phyloP scores from a whole-genome alignment of 2,329 filamentous ascomycete species.

The Macrophomina tecta region DNA sequence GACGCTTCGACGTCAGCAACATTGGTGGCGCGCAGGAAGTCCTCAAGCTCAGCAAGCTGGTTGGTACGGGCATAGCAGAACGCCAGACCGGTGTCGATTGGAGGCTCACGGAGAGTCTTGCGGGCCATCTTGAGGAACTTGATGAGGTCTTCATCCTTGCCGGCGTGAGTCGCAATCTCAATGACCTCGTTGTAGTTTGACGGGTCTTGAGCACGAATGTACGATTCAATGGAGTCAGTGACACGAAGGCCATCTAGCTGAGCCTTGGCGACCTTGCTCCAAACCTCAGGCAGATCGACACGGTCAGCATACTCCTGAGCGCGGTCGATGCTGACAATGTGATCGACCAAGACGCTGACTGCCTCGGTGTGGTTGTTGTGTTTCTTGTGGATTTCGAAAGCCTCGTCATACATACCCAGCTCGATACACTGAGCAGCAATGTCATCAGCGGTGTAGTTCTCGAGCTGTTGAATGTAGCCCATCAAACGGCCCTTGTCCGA shows the following conservation, averaged over 20 bases:
- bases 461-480: slow-evolving; percentile 92
- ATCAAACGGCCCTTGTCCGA: slow-evolving; percentile 94
- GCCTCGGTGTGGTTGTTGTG: slow-evolving; percentile 86
- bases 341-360: slow-evolving; percentile 89
- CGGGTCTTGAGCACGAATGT: slow-evolving; percentile 92
- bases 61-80: slow-evolving; percentile 93
- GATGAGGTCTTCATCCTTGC: slow-evolving; percentile 97
- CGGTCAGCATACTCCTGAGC: slow-evolving; percentile 95
- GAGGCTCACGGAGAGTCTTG: slow-evolving; percentile 92
- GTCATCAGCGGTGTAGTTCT: slow-evolving; percentile 88
- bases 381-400: slow-evolving; percentile 99
- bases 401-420: slow-evolving; percentile 93
- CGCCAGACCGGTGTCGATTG: slow-evolving; percentile 90
- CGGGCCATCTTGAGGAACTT: slow-evolving; percentile 97
- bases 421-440: slow-evolving; percentile 93
- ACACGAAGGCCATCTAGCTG: slow-evolving; percentile 95
- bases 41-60: slow-evolving; percentile 90
- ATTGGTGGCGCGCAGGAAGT: slow-evolving; percentile 91
- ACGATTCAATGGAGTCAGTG: slow-evolving; percentile 91
- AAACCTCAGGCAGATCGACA: slow-evolving; percentile 91
- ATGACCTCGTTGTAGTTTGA: slow-evolving; percentile 96
- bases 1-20: slow-evolving; percentile 96
- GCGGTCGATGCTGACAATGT: slow-evolving; percentile 97
- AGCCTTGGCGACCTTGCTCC: slow-evolving; percentile 98
- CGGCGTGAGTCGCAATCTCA: slow-evolving; percentile 90